Evolutionary conservation across 2,329 filamentous ascomycete species (phyloP).

Genomic region (Sarocladium oryzae): DNA sequence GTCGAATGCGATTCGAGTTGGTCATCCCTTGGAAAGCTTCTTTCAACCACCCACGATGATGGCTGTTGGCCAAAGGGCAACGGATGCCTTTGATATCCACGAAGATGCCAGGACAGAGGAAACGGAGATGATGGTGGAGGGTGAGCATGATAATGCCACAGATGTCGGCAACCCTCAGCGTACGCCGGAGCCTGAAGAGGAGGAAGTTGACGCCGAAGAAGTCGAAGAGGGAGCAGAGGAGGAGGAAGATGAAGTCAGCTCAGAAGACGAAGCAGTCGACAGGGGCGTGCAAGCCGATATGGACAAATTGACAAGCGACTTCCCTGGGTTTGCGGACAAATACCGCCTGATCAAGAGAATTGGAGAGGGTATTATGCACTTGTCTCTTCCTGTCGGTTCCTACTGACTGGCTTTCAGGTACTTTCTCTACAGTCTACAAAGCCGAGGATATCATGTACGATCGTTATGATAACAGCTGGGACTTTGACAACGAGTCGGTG

Average conservation of each 20-base stretch:
- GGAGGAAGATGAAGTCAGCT: constrained; percentile 36
- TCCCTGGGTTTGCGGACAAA: constrained; percentile 74
- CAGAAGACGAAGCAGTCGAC: constrained; percentile 60
- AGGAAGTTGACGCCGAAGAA: constrained; percentile 26
- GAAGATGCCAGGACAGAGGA: constrained; percentile 45
- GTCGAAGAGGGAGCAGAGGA: constrained; percentile 29
- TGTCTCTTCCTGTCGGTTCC: background rate
- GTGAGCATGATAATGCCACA: constrained; percentile 23
- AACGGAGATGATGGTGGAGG: constrained; percentile 43
- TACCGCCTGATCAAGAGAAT: constrained; percentile 95
- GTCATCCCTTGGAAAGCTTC: too few relatives aligned
- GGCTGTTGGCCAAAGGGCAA: constrained; percentile 17
- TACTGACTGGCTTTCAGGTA: constrained; percentile 51
- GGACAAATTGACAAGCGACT: constrained; percentile 72
- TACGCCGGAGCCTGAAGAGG: constrained; percentile 17
- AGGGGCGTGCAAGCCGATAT: constrained; percentile 76
- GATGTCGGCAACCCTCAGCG: constrained; percentile 18
- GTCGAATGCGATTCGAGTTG: too few relatives aligned
- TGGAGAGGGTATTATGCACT: constrained; percentile 66
- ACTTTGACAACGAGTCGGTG: constrained; percentile 60
- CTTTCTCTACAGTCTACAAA: constrained; percentile 98
- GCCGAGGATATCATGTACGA: constrained; percentile 88
- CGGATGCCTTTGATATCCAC: constrained; percentile 41
- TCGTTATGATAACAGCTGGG: constrained; percentile 80
- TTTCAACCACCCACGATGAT: constrained; percentile 1